Conservation (phyloP, 768 basidiomycete species). For the Leccinum uliginosum region DNA sequence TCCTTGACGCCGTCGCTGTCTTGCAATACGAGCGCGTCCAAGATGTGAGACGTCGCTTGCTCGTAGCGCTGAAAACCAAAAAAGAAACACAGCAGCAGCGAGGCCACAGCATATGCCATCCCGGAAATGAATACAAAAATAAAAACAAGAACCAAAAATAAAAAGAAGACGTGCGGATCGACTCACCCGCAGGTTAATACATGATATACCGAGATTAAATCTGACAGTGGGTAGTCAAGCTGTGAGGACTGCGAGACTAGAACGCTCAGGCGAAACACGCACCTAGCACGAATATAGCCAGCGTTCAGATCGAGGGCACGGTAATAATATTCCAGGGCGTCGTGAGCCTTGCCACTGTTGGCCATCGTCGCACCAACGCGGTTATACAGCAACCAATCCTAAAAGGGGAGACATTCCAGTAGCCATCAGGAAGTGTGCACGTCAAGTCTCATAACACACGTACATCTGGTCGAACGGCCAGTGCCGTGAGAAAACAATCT, state of each 20-base stretch:
- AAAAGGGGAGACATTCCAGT: neutral
- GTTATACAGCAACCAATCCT: slow-evolving; percentile 94
- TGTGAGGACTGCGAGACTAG: neutral
- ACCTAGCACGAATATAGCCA: slow-evolving; percentile 86
- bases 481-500: slow-evolving; percentile 89
- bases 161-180: neutral
- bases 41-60: slow-evolving; percentile 84
- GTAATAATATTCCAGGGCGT: slow-evolving; percentile 86
- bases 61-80: slow-evolving; percentile 62
- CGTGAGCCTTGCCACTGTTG: slow-evolving; percentile 73
- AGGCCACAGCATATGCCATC: neutral
- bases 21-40: too few species aligned
- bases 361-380: slow-evolving; percentile 93
- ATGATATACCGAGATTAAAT: slow-evolving; percentile 92
- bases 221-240: slow-evolving; percentile 36
- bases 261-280: slow-evolving; percentile 11
- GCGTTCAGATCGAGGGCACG: slow-evolving; percentile 85
- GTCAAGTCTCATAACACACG: slow-evolving; percentile 8
- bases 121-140: neutral
- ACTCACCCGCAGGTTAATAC: slow-evolving; percentile 77
- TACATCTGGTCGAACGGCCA: slow-evolving; percentile 85
- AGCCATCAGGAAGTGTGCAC: neutral
- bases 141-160: neutral
- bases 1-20: too few species aligned
- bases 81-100: neutral